phyloP scores from a whole-genome alignment of 352 stramenopile species.

The Phytophthora palmivora region DNA sequence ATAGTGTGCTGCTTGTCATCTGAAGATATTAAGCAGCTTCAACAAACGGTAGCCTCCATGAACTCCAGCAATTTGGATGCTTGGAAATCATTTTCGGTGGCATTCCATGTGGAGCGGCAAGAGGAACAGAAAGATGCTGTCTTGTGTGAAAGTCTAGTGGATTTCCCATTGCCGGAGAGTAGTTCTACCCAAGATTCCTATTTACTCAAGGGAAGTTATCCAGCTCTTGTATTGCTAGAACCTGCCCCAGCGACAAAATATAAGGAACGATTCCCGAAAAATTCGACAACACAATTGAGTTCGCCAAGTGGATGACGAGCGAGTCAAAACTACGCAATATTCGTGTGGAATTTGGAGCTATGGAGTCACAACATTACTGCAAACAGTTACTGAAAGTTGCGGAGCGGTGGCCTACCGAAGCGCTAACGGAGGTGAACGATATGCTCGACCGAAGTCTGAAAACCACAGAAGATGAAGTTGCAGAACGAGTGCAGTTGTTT shows the following conservation, averaged over 20 bases:
- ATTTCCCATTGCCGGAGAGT: conserved; percentile 9
- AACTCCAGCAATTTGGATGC: conserved; percentile 38
- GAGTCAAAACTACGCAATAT: conserved; percentile 34
- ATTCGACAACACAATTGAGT: conserved; percentile 28
- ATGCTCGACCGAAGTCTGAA: conserved; percentile 32
- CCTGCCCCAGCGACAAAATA: conserved; percentile 37
- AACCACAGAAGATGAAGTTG: conserved; percentile 18
- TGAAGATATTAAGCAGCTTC: conserved; percentile 40
- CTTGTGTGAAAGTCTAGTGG: conserved; percentile 9
- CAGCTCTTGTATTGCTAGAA: conserved; percentile 34
- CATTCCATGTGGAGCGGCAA: conserved; percentile 61
- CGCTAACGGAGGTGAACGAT: conserved; percentile 32
- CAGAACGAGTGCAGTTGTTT: conserved; percentile 24
- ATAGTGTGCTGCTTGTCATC: conserved; percentile 60
- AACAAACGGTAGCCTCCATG: conserved; percentile 31
- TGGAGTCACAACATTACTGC: neutral
- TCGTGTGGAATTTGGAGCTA: conserved; percentile 6
- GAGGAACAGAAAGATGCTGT: conserved; percentile 62
- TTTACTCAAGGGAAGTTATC: conserved; percentile 51
- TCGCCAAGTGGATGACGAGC: conserved; percentile 31
- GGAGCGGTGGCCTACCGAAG: conserved; percentile 26
- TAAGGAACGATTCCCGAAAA: neutral
- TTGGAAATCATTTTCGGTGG: conserved; percentile 48
- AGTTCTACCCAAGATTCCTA: neutral
- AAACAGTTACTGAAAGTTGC: conserved; percentile 27